Evolutionary conservation across 1,284 basidiomycete species (phyloP).

Genomic region (Cryptococcus sp.): DNA sequence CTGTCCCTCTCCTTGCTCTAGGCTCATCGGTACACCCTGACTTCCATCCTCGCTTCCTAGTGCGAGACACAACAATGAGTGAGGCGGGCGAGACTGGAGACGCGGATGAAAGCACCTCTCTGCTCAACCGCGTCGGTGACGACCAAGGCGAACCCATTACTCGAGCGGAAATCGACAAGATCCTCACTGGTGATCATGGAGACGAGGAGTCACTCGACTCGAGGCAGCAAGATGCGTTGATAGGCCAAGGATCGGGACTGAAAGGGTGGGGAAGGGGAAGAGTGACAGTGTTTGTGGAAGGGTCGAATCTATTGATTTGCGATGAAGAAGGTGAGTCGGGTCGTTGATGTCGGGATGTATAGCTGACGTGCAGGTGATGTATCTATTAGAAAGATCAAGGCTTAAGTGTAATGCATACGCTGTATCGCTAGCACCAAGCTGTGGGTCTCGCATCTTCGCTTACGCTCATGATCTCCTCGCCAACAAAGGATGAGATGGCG

Average conservation of each 20-base stretch:
- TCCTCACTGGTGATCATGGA: slow-evolving; percentile 10
- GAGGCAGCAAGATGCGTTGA: slow-evolving; percentile 9
- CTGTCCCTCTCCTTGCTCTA: slow-evolving; percentile 20
- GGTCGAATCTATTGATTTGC: slow-evolving; percentile 29
- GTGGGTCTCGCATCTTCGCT: no score
- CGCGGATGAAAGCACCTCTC: not conserved
- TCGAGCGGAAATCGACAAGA: slow-evolving; percentile 12
- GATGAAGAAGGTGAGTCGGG: slow-evolving; percentile 34
- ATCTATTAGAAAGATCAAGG: no score
- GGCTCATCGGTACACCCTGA: slow-evolving; percentile 17
- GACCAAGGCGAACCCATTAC: slow-evolving; percentile 15
- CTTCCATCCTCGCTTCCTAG: slow-evolving; percentile 19
- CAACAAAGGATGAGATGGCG: no score
- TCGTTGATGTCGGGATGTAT: not conserved
- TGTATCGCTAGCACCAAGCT: no score
- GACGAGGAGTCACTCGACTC: slow-evolving; percentile 11
- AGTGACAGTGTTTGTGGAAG: slow-evolving; percentile 18
- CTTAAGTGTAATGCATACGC: no score
- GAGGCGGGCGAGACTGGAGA: slow-evolving; percentile 7
- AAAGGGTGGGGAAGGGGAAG: slow-evolving; percentile 15
- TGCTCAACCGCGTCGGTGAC: slow-evolving; percentile 2
- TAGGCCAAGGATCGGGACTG: slow-evolving; percentile 12
- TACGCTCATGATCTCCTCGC: no score
- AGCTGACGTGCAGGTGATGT: no score
- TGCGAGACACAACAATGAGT: not conserved